These are phyloP conservation scores for Kodamaea neixiangensis DNA, from an alignment of 805 yeast species.

Conservation along the genomic window DNA sequence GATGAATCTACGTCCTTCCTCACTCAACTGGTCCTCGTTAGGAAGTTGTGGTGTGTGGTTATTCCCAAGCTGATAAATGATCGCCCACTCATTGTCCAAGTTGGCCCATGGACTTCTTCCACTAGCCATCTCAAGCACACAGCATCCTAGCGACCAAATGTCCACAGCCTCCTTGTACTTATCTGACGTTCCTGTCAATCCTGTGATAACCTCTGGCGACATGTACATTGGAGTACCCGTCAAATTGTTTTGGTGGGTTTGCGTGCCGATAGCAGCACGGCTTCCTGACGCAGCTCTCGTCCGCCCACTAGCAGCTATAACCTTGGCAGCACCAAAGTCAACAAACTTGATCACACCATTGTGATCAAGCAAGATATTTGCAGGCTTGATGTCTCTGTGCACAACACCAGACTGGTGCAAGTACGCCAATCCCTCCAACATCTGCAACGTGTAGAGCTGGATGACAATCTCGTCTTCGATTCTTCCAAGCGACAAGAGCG, in stretches of 20 bases:
- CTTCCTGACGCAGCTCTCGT: slow-evolving; percentile 27
- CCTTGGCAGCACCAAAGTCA: slow-evolving; percentile 97
- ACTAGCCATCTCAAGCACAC: slow-evolving; percentile 93
- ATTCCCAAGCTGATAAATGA: slow-evolving; percentile 97
- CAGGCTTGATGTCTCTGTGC: slow-evolving; percentile 97
- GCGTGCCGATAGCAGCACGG: background rate
- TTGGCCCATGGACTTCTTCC: slow-evolving; percentile 97
- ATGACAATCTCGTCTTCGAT: slow-evolving; percentile 94
- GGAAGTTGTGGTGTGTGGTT: slow-evolving; percentile 92
- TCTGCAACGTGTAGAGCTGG: slow-evolving; percentile 85
- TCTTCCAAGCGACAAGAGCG: slow-evolving; percentile 84
- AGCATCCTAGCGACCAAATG: slow-evolving; percentile 97
- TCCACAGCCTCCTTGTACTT: slow-evolving; percentile 65
- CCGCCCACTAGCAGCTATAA: slow-evolving; percentile 63
- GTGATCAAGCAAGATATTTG: slow-evolving; percentile 84
- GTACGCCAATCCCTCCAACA: slow-evolving; percentile 94
- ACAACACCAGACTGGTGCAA: slow-evolving; percentile 92
- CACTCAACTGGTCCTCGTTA: slow-evolving; percentile 70
- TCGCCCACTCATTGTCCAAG: slow-evolving; percentile 96
- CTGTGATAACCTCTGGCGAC: slow-evolving; percentile 96
- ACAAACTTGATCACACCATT: slow-evolving; percentile 93
- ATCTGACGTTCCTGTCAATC: slow-evolving; percentile 59
- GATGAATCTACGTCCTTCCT: slow-evolving; percentile 70
- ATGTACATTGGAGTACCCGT: slow-evolving; percentile 99
- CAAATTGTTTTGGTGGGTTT: slow-evolving; percentile 46